phyloP scores from a whole-genome alignment of 192 early-diverging fungal species.

The Diversispora epigaea region DNA sequence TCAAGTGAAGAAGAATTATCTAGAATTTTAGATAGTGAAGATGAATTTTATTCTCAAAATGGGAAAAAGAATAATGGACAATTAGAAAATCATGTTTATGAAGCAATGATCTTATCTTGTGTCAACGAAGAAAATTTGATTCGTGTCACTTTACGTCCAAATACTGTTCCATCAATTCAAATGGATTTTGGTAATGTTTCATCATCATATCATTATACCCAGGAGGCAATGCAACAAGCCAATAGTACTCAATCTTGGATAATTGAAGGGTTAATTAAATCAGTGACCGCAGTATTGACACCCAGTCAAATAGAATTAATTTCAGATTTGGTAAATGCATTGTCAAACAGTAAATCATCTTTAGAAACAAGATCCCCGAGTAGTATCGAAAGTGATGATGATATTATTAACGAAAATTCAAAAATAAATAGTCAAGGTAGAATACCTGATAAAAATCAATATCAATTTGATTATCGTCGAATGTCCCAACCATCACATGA shows the following conservation, averaged over 20 bases:
- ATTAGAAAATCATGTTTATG: slow-evolving; percentile 31
- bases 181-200: slow-evolving; percentile 20
- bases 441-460: not conserved
- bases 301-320: slow-evolving; percentile 51
- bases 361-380: not conserved
- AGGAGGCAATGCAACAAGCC: slow-evolving; percentile 31
- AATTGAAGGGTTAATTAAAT: slow-evolving; percentile 22
- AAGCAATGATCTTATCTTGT: slow-evolving; percentile 49
- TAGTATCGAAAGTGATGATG: slow-evolving; percentile 26
- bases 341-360: slow-evolving; percentile 3
- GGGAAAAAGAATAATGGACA: not conserved
- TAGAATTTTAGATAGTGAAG: slow-evolving; percentile 27
- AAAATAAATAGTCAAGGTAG: not conserved
- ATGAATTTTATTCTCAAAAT: slow-evolving; percentile 36
- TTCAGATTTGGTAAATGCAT: slow-evolving; percentile 37
- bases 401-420: not conserved
- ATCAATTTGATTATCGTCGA: not conserved
- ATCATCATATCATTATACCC: slow-evolving; percentile 20
- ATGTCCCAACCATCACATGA: not conserved
- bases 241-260: slow-evolving; percentile 26
- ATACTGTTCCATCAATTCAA: slow-evolving; percentile 29
- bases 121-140: slow-evolving; percentile 47
- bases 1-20: not conserved
- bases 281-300: slow-evolving; percentile 4
- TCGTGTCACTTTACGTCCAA: slow-evolving; percentile 45